These are phyloP conservation scores for Lachnellula suecica DNA, from an alignment of 2,329 filamentous ascomycete genomes.

Conservation along the genomic window DNA sequence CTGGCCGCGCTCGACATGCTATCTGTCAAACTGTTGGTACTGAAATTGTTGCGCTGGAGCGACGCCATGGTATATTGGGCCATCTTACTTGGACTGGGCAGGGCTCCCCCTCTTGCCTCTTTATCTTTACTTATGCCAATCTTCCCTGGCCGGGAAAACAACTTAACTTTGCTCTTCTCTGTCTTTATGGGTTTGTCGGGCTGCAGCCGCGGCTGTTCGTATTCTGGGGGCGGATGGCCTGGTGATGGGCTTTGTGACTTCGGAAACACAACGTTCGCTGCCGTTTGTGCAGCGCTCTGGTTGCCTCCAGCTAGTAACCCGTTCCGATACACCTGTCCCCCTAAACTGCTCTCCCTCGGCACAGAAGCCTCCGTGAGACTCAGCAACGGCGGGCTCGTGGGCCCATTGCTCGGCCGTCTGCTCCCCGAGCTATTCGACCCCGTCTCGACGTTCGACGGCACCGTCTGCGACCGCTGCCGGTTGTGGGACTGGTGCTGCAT, in stretches of 20 bases:
- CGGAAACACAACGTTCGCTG: slow-evolving; percentile 71
- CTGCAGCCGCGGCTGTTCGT: slow-evolving; percentile 32
- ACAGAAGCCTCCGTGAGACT: slow-evolving; percentile 65
- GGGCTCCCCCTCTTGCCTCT: slow-evolving; percentile 62
- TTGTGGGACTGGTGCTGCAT: slow-evolving; percentile 57
- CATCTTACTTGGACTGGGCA: slow-evolving; percentile 73
- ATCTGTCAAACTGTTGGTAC: slow-evolving; percentile 71
- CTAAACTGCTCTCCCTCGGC: slow-evolving; percentile 56
- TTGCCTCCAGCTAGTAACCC: slow-evolving; percentile 57
- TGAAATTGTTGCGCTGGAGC: slow-evolving; percentile 64
- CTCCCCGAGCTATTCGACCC: slow-evolving; percentile 19
- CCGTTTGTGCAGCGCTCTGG: slow-evolving; percentile 66
- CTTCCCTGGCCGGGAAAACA: slow-evolving; percentile 77
- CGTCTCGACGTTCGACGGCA: slow-evolving; percentile 50
- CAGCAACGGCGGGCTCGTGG: slow-evolving; percentile 60
- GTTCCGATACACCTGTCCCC: slow-evolving; percentile 52
- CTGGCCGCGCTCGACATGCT: slow-evolving; percentile 52
- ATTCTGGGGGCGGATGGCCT: slow-evolving; percentile 34
- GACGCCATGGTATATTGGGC: slow-evolving; percentile 63
- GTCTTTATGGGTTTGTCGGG: slow-evolving; percentile 60
- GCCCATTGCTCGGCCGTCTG: slow-evolving; percentile 39
- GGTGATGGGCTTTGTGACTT: slow-evolving; percentile 42
- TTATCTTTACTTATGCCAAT: slow-evolving; percentile 65
- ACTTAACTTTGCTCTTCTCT: slow-evolving; percentile 77
- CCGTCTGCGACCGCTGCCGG: slow-evolving; percentile 73